These are phyloP conservation scores for Warburgia ugandensis DNA, from an alignment of 164 flowering plant species.

Conservation along the genomic window DNA sequence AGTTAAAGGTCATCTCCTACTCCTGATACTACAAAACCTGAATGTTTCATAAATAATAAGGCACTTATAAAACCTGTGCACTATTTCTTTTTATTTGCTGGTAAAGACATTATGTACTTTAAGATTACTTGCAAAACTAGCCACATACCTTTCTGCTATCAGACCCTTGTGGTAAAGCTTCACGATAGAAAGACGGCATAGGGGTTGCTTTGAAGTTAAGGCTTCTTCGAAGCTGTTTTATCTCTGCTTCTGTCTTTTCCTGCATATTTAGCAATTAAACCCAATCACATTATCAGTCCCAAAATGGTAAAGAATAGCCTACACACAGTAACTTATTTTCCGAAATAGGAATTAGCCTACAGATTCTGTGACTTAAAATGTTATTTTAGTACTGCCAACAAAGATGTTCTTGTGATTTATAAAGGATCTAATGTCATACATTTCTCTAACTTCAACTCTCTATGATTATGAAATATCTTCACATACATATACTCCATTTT, in stretches of 20 bases:
- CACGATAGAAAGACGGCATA: conserved; percentile 69
- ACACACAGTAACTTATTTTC: too few species aligned
- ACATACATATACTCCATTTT: too few species aligned
- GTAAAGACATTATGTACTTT: neutral
- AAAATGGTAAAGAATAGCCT: too few species aligned
- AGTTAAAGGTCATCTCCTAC: neutral
- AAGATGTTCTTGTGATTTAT: too few species aligned
- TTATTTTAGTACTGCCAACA: too few species aligned
- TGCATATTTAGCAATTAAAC: conserved; percentile 17
- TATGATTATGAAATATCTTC: too few species aligned
- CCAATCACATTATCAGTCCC: neutral
- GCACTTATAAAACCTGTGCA: neutral
- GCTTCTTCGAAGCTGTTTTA: conserved; percentile 55
- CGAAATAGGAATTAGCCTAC: too few species aligned
- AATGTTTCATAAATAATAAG: neutral
- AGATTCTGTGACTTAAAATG: too few species aligned
- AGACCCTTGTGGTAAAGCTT: conserved; percentile 20
- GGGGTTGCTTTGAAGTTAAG: conserved; percentile 77
- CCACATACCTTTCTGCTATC: conserved; percentile 42
- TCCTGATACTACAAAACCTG: neutral
- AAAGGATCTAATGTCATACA: too few species aligned
- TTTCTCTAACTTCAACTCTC: too few species aligned
- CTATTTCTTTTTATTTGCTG: neutral
- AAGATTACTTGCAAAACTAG: neutral
- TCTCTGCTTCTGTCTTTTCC: conserved; percentile 60